Conservation (phyloP, 2,329 filamentous ascomycete species). For the Emmonsiellopsis sp. region DNA sequence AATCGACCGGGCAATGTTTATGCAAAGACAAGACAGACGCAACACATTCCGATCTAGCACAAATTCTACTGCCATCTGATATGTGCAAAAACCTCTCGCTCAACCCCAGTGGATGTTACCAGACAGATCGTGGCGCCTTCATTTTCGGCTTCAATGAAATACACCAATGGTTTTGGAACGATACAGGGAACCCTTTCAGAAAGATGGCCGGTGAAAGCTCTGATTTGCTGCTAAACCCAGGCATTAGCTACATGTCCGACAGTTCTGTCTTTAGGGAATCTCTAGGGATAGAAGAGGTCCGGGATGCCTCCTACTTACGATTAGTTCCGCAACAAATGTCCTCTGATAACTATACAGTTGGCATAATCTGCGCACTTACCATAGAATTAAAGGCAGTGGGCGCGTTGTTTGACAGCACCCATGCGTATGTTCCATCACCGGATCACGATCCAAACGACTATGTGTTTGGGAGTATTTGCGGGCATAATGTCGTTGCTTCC, state of each 20-base stretch:
- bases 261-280: too few relatives aligned
- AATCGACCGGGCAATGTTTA: neutral
- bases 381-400: neutral
- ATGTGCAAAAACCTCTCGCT: neutral
- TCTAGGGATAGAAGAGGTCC: too few relatives aligned
- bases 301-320: too few relatives aligned
- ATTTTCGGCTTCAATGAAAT: neutral
- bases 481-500: neutral
- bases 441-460: neutral
- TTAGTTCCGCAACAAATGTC: neutral
- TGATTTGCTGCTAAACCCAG: too few relatives aligned
- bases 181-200: neutral
- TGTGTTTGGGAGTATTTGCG: neutral
- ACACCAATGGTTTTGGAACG: neutral
- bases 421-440: neutral
- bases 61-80: neutral
- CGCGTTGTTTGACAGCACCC: neutral
- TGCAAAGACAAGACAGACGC: neutral
- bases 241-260: too few relatives aligned
- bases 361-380: neutral
- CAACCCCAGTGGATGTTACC: neutral
- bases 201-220: too few relatives aligned
- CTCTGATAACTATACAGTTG: neutral
- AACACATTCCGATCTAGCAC: neutral
- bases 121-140: neutral